Conservation (phyloP, 208 protist genomes). For the Wallacemonas sp. region DNA sequence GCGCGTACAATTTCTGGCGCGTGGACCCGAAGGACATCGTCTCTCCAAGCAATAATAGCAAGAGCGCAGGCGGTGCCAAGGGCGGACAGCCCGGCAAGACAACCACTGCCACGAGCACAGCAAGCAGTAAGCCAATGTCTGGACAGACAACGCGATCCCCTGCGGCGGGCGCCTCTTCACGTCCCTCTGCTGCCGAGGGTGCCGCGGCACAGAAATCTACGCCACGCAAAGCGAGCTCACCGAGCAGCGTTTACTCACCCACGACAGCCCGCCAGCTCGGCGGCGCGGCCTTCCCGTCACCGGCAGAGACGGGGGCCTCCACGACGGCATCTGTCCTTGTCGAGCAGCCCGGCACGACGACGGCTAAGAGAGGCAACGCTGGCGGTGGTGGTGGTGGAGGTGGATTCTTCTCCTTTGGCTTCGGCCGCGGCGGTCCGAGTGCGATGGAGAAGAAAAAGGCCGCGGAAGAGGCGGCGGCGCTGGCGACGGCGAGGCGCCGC, state of each 20-base stretch:
- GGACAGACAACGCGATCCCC: no score
- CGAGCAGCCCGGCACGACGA: slow-evolving; percentile 9
- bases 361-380: background rate
- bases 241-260: slow-evolving; percentile 5
- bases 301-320: background rate
- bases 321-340: background rate
- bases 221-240: no score
- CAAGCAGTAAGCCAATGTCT: no score
- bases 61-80: background rate
- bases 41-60: background rate
- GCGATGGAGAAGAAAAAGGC: background rate
- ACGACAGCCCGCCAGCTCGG: background rate
- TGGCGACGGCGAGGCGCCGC: background rate
- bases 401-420: slow-evolving; percentile 29
- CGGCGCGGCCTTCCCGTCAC: background rate
- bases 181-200: no score
- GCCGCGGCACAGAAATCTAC: no score
- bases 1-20: slow-evolving; percentile 79
- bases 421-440: slow-evolving; percentile 2
- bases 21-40: slow-evolving; percentile 60
- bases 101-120: no score
- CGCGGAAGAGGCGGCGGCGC: background rate
- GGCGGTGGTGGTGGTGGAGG: slow-evolving; percentile 5
- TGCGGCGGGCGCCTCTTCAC: no score
- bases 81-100: background rate